These are phyloP conservation scores for Teratosphaeria pseudoeucalypti DNA, from an alignment of 2,329 filamentous ascomycete species.

Conservation along the genomic window DNA sequence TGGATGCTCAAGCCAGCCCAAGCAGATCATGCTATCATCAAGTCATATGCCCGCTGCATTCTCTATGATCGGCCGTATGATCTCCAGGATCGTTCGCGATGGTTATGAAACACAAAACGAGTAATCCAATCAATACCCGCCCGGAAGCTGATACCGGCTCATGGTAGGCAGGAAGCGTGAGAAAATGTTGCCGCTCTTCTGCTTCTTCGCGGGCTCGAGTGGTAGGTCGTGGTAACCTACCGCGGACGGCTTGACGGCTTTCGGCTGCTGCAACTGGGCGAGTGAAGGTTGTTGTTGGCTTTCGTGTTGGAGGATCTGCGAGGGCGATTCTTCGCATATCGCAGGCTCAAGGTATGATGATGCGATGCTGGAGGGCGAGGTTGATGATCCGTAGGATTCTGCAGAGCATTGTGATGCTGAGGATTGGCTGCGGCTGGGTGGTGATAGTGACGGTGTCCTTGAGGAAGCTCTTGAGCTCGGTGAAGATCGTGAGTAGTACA, in stretches of 20 bases:
- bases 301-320: slow-evolving; percentile 32
- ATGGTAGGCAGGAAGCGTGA: slow-evolving; percentile 27
- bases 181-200: slow-evolving; percentile 27
- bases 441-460: slow-evolving; percentile 40
- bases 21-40: slow-evolving; percentile 5
- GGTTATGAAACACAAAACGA: neutral
- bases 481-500: slow-evolving; percentile 18
- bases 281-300: slow-evolving; percentile 29
- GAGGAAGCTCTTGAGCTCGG: slow-evolving; percentile 27
- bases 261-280: slow-evolving; percentile 31
- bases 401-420: slow-evolving; percentile 25
- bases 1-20: slow-evolving; percentile 7
- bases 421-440: slow-evolving; percentile 32
- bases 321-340: slow-evolving; percentile 16
- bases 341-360: slow-evolving; percentile 22
- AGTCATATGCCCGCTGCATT: neutral
- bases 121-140: neutral
- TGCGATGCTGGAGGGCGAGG: slow-evolving; percentile 24
- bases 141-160: slow-evolving; percentile 5
- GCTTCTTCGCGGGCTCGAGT: slow-evolving; percentile 25
- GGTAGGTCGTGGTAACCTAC: slow-evolving; percentile 1
- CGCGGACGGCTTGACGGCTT: slow-evolving; percentile 16
- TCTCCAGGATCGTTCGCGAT: neutral
- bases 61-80: neutral
- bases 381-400: slow-evolving; percentile 22